These are phyloP conservation scores for Simplicillium sp. DNA, from an alignment of 2,329 filamentous ascomycete species.

Conservation along the genomic window DNA sequence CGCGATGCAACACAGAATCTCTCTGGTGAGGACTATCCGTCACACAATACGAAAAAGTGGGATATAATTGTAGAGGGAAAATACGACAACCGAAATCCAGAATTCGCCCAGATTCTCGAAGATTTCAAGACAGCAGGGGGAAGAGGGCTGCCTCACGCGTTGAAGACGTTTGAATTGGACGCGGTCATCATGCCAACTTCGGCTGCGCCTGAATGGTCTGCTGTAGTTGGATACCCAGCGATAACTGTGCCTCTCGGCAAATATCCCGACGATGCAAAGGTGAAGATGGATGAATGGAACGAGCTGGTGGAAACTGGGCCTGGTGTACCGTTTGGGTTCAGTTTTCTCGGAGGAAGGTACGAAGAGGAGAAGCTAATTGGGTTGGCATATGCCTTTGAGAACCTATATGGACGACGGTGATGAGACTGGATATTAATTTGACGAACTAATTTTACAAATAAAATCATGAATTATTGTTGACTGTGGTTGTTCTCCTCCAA, in stretches of 20 bases:
- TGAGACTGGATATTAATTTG: too few species aligned
- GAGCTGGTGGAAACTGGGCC: slow-evolving; percentile 7
- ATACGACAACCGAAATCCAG: slow-evolving; percentile 43
- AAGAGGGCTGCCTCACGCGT: slow-evolving; percentile 50
- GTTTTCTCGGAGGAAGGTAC: slow-evolving; percentile 49
- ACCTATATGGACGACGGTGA: slow-evolving; percentile 18
- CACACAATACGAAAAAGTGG: neutral
- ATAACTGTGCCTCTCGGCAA: slow-evolving; percentile 47
- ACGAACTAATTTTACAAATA: too few species aligned
- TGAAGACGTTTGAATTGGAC: slow-evolving; percentile 43
- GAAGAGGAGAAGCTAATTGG: slow-evolving; percentile 48
- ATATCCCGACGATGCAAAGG: slow-evolving; percentile 6
- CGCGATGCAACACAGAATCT: slow-evolving; percentile 42
- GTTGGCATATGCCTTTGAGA: slow-evolving; percentile 58
- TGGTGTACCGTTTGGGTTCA: slow-evolving; percentile 38
- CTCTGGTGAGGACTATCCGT: neutral
- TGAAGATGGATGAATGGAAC: neutral
- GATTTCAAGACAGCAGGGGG: slow-evolving; percentile 40
- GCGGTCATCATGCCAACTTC: slow-evolving; percentile 50
- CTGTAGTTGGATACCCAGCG: slow-evolving; percentile 24
- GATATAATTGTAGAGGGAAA: slow-evolving; percentile 1
- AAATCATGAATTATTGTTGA: too few species aligned
- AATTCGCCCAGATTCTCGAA: slow-evolving; percentile 35
- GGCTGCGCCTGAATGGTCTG: slow-evolving; percentile 10
- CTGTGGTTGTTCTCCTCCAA: too few species aligned